Base-by-base conservation (phyloP, 345 rosid genomes). In the Brassica rapa region DNA sequence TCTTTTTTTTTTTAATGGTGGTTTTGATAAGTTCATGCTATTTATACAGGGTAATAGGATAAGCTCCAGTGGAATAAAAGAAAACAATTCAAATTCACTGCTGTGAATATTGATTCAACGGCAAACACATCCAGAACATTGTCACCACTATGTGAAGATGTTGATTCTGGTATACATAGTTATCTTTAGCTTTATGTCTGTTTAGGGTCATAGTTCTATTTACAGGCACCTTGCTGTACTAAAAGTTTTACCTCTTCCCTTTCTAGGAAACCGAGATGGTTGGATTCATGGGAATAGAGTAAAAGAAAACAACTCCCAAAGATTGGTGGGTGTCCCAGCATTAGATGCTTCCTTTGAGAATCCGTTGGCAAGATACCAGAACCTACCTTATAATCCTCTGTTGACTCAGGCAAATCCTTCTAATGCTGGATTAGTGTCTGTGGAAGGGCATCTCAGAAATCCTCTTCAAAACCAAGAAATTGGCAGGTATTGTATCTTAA, bases 111-210 rank as follows among this genome's bases (percentile, higher is more conserved):
- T 2, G 91, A 91, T 82, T 93, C 94, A 76, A 57, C 80, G 59
- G 74, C 92, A 73, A 84, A 90, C 82, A 92, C 96, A 82, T 87
- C 91, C 37, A 90, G 89, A 77, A 77, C 88, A 63, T 81, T 91
- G 76, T 80, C 97, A 51, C 86, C 93, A 75, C 62, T 82, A 49
- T 88, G 84, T 82, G 97, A 91, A 90, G 97, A 93, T 82, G 90
- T 86, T 76, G 96, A 93, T 85, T 93, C 98, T 84, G 98, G 98
- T 93, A 83, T 33, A 62, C 23, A 62, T 64, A 66, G n/a, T 14
- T 57, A 53, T 41, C 59, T 37, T 61, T 21, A 21, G 12, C 15
- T 55, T 51, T 53, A 35, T 27, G 56, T 80, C 15, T 69, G 61
- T 43, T 80, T 63, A 68, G 33, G n/a, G 70, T 30, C 41, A 8